Conservation (phyloP, 1,284 basidiomycete species). For the Farysia itapuensis region DNA sequence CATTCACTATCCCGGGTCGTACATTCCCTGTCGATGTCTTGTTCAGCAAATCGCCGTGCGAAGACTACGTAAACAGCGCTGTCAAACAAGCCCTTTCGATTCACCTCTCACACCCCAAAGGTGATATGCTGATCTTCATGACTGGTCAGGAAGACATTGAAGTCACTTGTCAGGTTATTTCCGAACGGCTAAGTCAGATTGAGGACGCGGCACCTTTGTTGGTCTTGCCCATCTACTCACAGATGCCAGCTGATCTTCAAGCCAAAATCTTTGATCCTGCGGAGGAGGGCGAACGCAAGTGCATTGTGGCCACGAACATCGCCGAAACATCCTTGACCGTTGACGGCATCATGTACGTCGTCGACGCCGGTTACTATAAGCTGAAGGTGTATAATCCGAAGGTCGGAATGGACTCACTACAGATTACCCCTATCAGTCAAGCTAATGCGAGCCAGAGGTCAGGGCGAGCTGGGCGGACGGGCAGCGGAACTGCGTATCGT, state of each 20-base stretch:
- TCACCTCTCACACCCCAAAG: constrained; percentile 86
- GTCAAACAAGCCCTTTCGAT: constrained; percentile 98
- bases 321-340: constrained; percentile 94
- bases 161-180: constrained; percentile 52
- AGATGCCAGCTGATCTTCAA: constrained; percentile 98
- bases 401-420: constrained; percentile 97
- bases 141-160: constrained; percentile 99
- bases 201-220: constrained; percentile 84
- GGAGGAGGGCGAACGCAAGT: constrained; percentile 89
- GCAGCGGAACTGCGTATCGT: constrained; percentile 82
- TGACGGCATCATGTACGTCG: constrained; percentile 95
- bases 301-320: constrained; percentile 98
- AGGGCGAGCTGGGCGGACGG: constrained; percentile 93
- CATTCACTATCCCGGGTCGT: constrained; percentile 94
- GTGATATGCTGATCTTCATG: constrained; percentile 98
- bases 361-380: constrained; percentile 95
- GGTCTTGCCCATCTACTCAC: constrained; percentile 95
- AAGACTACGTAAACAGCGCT: constrained; percentile 96
- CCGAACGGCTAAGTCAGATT: constrained; percentile 85
- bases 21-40: constrained; percentile 97
- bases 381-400: constrained; percentile 98
- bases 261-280: constrained; percentile 97
- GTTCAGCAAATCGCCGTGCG: constrained; percentile 94
- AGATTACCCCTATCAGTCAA: constrained; percentile 93
- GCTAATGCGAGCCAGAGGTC: constrained; percentile 95